Percentiles rank a stretch among this genome's conserved stretches.
Conservation (phyloP, 495 filamentous ascomycete species). For the Chaetomium fimeti region DNA sequence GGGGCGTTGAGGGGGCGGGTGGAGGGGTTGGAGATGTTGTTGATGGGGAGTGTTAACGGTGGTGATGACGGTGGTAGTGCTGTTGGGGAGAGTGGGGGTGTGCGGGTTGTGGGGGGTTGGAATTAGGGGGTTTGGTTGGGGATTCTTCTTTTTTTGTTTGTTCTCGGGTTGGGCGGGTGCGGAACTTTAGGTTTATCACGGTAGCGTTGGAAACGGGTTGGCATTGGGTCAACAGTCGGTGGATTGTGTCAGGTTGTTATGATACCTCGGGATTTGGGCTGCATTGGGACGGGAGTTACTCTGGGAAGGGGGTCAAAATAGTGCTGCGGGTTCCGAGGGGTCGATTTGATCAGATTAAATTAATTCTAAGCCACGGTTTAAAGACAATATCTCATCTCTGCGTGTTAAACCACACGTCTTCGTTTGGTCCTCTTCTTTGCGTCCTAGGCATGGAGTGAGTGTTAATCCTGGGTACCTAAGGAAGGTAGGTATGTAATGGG, state of each 20-base stretch:
- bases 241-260: neutral
- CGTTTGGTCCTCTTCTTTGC: no score
- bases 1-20: constrained; percentile 63
- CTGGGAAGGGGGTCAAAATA: no score
- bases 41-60: neutral
- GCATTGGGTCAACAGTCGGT: neutral
- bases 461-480: no score
- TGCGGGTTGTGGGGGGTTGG: neutral
- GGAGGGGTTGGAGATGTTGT: constrained; percentile 56
- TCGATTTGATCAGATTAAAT: no score
- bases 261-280: constrained; percentile 4
- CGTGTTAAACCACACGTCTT: no score
- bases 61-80: neutral
- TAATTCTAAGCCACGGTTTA: no score
- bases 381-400: no score
- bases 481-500: no score
- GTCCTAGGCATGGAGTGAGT: no score
- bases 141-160: neutral
- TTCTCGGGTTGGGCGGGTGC: neutral
- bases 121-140: neutral
- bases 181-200: neutral
- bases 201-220: no score
- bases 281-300: neutral
- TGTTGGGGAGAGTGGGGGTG: neutral
- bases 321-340: no score